Percentiles rank a stretch among this genome's conserved stretches.
phyloP scores from a whole-genome alignment of 257 asterid species.

The Plectranthus barbatus region DNA sequence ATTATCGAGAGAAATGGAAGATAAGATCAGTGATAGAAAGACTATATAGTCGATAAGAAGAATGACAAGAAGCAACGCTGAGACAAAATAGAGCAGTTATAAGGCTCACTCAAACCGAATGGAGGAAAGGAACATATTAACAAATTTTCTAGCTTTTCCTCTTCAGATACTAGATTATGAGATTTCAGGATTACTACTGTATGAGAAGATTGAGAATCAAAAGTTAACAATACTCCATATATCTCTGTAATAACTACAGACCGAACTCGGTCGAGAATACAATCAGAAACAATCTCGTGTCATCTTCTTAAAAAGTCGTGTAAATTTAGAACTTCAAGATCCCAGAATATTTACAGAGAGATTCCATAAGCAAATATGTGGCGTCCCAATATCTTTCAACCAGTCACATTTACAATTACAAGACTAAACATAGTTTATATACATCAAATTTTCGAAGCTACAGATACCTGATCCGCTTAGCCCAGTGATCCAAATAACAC shows the following conservation, averaged over 20 bases:
- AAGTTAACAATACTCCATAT: neutral
- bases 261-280: neutral
- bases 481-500: constrained; percentile 97
- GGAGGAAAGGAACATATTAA: neutral
- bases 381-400: too few species aligned
- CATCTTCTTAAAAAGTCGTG: neutral
- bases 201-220: neutral
- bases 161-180: neutral
- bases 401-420: neutral
- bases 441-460: neutral
- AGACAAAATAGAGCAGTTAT: neutral
- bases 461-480: constrained; percentile 97
- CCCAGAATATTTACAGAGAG: neutral
- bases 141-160: neutral
- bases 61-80: neutral
- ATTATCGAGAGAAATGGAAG: neutral
- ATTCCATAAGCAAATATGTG: neutral
- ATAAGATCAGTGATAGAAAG: neutral
- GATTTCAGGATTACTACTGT: neutral
- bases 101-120: too few species aligned
- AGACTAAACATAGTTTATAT: neutral
- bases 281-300: constrained; percentile 6
- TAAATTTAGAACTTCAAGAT: neutral
- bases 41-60: neutral
- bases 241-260: neutral